Conservation (phyloP, 2,329 filamentous ascomycete species). For the Fusarium transvaalense region DNA sequence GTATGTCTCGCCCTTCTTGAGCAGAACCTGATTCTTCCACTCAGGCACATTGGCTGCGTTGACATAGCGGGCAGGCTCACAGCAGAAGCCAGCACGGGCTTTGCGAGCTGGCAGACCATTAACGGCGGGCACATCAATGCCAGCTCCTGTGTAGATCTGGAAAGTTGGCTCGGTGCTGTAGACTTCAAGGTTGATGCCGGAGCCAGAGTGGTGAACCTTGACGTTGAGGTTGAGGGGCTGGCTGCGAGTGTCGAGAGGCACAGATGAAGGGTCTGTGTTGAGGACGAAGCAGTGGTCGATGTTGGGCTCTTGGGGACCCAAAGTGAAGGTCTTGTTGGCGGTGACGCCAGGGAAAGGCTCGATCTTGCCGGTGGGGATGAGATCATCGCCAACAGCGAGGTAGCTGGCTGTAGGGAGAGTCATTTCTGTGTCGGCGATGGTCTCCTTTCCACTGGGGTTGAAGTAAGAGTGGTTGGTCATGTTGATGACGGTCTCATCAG, state of each 20-base stretch:
- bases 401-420: conserved; percentile 75
- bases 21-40: conserved; percentile 81
- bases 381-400: conserved; percentile 77
- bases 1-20: conserved; percentile 88
- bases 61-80: conserved; percentile 91
- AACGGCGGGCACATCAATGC: conserved; percentile 80
- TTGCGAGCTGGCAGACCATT: conserved; percentile 73
- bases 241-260: conserved; percentile 75
- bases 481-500: conserved; percentile 91
- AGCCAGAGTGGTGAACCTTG: conserved; percentile 78
- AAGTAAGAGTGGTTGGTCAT: conserved; percentile 95
- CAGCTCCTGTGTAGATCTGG: conserved; percentile 95
- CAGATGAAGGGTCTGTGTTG: conserved; percentile 69
- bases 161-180: conserved; percentile 94
- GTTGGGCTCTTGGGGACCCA: conserved; percentile 77
- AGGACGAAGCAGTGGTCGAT: conserved; percentile 94
- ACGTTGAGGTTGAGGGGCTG: conserved; percentile 75
- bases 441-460: conserved; percentile 68
- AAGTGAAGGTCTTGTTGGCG: conserved; percentile 75
- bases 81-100: conserved; percentile 83
- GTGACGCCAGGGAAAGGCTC: conserved; percentile 73
- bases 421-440: conserved; percentile 71
- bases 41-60: conserved; percentile 86
- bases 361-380: conserved; percentile 80
- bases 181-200: conserved; percentile 85